Percentiles rank a stretch among this genome's conserved stretches.
Evolutionary conservation across 2,329 filamentous ascomycete species (phyloP).

Genomic region (Aspergillus novofumigatus): DNA sequence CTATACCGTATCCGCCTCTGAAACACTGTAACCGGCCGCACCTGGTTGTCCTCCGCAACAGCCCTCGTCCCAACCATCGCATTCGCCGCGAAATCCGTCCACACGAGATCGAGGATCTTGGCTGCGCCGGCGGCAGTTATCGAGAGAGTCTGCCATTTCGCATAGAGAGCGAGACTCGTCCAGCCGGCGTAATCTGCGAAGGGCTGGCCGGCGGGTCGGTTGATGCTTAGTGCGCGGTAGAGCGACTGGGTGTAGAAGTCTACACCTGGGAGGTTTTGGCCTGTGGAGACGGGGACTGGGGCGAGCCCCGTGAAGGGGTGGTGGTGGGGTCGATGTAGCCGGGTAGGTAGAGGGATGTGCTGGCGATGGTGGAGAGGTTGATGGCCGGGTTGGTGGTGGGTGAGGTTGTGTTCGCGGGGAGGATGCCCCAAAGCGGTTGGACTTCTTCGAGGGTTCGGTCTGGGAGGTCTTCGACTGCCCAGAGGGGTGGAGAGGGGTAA

Average conservation of each 20-base stretch:
- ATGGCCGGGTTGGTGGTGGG: not conserved
- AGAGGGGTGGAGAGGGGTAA: constrained; percentile 31
- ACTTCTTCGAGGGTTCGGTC: constrained; percentile 24
- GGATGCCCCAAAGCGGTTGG: constrained; percentile 40
- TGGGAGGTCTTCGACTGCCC: constrained; percentile 32
- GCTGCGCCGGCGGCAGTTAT: constrained; percentile 20
- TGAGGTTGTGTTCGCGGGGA: constrained; percentile 22
- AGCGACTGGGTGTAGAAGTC: constrained; percentile 29
- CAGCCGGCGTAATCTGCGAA: constrained; percentile 33
- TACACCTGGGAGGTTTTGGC: constrained; percentile 31
- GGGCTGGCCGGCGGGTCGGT: not conserved
- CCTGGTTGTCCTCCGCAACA: not conserved
- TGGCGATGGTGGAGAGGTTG: constrained; percentile 28
- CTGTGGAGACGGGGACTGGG: constrained; percentile 8
- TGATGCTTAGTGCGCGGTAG: constrained; percentile 14
- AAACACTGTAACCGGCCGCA: constrained; percentile 21
- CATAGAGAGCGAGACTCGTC: constrained; percentile 39
- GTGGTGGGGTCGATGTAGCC: constrained; percentile 12
- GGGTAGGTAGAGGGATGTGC: constrained; percentile 29
- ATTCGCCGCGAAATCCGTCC: constrained; percentile 45
- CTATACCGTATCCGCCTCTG: constrained; percentile 30
- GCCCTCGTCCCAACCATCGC: constrained; percentile 38
- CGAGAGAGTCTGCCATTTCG: constrained; percentile 39
- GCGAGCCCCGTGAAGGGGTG: not conserved
- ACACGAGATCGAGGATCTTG: constrained; percentile 42